Conservation (phyloP, 2,329 filamentous ascomycete genomes). For the Neonectria coccinea region DNA sequence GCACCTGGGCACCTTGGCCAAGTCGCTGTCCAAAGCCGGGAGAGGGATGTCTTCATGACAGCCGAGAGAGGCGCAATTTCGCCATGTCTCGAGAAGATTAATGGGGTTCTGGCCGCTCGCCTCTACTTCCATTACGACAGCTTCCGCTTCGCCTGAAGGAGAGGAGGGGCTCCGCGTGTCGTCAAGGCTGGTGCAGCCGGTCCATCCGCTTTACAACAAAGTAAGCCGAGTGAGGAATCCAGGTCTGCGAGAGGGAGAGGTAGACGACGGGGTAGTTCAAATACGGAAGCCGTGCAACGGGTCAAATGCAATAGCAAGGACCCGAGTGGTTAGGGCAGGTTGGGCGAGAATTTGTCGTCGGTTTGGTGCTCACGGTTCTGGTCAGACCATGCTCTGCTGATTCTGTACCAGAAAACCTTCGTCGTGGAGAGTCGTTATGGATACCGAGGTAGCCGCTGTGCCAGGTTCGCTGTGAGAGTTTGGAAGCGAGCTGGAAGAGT, state of each 20-base stretch:
- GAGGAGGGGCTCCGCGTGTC: constrained; percentile 34
- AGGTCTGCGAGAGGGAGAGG: constrained; percentile 7
- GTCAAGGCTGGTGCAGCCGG: constrained; percentile 36
- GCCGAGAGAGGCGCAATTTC: constrained; percentile 31
- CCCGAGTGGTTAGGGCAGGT: background rate
- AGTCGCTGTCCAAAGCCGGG: constrained; percentile 34
- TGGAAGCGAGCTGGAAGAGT: background rate
- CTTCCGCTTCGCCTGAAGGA: constrained; percentile 38
- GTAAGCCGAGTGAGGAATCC: constrained; percentile 14
- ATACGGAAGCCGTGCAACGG: constrained; percentile 3
- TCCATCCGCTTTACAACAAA: constrained; percentile 39
- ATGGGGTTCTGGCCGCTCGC: constrained; percentile 41
- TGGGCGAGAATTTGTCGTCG: constrained; percentile 17
- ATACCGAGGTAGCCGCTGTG: background rate
- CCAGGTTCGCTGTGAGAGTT: background rate
- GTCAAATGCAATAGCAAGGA: constrained; percentile 14
- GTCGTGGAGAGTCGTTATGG: background rate
- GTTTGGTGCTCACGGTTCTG: constrained; percentile 7
- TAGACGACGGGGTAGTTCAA: constrained; percentile 3
- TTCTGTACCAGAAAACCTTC: constrained; percentile 8
- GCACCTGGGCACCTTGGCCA: constrained; percentile 41
- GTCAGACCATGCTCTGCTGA: constrained; percentile 33
- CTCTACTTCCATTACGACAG: constrained; percentile 45
- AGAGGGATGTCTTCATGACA: constrained; percentile 41
- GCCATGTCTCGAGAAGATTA: constrained; percentile 42